phyloP scores from a whole-genome alignment of 2,329 filamentous ascomycete genomes.

The Monosporascus sp. region DNA sequence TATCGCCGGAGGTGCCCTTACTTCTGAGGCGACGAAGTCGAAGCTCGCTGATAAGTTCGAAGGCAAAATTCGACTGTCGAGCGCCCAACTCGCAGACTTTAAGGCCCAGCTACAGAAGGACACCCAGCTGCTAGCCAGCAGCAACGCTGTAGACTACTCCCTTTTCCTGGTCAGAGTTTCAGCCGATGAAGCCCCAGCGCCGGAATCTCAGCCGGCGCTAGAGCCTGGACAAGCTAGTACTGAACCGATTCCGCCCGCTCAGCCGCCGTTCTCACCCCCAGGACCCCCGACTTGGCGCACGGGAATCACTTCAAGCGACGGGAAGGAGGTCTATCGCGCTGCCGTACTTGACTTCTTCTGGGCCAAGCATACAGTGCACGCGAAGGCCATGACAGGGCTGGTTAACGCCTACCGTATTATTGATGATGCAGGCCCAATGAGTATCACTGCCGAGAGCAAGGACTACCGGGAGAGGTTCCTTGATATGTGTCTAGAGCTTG shows the following conservation, averaged over 20 bases:
- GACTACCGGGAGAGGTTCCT: slow-evolving; percentile 58
- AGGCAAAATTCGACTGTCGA: slow-evolving; percentile 56
- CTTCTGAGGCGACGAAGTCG: slow-evolving; percentile 59
- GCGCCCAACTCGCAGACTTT: slow-evolving; percentile 50
- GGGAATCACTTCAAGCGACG: slow-evolving; percentile 56
- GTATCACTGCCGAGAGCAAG: slow-evolving; percentile 61
- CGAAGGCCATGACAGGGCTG: slow-evolving; percentile 59
- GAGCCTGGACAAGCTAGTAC: slow-evolving; percentile 6
- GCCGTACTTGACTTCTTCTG: slow-evolving; percentile 73
- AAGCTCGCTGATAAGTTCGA: slow-evolving; percentile 63
- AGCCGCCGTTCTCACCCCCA: slow-evolving; percentile 29
- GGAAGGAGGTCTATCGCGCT: slow-evolving; percentile 61
- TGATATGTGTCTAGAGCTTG: slow-evolving; percentile 40
- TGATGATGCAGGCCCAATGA: slow-evolving; percentile 64
- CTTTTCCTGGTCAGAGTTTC: slow-evolving; percentile 59
- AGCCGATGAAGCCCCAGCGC: slow-evolving; percentile 13
- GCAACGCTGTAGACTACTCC: slow-evolving; percentile 70
- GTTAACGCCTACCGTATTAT: slow-evolving; percentile 60
- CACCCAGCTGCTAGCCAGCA: slow-evolving; percentile 54
- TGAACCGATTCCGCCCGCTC: slow-evolving; percentile 16
- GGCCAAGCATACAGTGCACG: slow-evolving; percentile 65
- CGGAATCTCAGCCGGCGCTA: slow-evolving; percentile 42
- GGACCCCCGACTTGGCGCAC: slow-evolving; percentile 50
- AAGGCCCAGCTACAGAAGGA: slow-evolving; percentile 52
- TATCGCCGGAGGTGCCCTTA: slow-evolving; percentile 57